Conservation (phyloP, 2,329 filamentous ascomycete genomes). For the Xylaria sp. region DNA sequence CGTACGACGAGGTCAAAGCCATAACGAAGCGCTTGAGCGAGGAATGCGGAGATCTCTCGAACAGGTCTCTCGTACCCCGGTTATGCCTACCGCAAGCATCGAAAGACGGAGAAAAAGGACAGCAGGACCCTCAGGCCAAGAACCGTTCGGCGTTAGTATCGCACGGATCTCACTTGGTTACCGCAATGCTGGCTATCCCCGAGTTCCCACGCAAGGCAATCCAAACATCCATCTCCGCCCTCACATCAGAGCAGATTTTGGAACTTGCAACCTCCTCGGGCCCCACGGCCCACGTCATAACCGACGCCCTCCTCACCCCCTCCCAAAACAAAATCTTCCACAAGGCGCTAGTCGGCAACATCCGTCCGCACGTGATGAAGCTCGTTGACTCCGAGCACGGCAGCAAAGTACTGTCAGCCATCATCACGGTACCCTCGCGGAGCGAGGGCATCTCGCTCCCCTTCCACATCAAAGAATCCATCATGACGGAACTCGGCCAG, state of each 20-base stretch:
- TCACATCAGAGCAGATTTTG: constrained; percentile 51
- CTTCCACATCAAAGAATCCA: constrained; percentile 53
- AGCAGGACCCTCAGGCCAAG: constrained; percentile 40
- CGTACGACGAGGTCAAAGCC: constrained; percentile 46
- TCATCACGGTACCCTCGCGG: constrained; percentile 46
- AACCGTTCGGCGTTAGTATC: constrained; percentile 52
- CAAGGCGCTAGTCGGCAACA: constrained; percentile 46
- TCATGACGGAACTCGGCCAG: constrained; percentile 45
- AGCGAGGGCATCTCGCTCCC: constrained; percentile 46
- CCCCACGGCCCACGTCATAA: constrained; percentile 46
- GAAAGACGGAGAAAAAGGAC: constrained; percentile 32
- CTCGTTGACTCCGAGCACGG: constrained; percentile 48
- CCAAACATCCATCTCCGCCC: constrained; percentile 63
- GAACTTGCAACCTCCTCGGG: constrained; percentile 56
- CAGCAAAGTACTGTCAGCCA: constrained; percentile 46
- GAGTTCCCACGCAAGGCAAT: constrained; percentile 65
- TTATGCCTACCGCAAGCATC: constrained; percentile 43
- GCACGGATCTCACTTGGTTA: constrained; percentile 77
- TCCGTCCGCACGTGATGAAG: constrained; percentile 41
- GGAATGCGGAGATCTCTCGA: constrained; percentile 44
- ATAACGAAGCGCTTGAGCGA: constrained; percentile 45
- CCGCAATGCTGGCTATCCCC: constrained; percentile 70
- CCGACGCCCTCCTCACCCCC: constrained; percentile 45
- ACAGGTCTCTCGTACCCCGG: constrained; percentile 44
- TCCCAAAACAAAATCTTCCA: constrained; percentile 50